Percentiles rank a stretch among this genome's conserved stretches.
Evolutionary conservation across 2,329 filamentous ascomycete species (phyloP).

Genomic region (Fusarium keratoplasticum): DNA sequence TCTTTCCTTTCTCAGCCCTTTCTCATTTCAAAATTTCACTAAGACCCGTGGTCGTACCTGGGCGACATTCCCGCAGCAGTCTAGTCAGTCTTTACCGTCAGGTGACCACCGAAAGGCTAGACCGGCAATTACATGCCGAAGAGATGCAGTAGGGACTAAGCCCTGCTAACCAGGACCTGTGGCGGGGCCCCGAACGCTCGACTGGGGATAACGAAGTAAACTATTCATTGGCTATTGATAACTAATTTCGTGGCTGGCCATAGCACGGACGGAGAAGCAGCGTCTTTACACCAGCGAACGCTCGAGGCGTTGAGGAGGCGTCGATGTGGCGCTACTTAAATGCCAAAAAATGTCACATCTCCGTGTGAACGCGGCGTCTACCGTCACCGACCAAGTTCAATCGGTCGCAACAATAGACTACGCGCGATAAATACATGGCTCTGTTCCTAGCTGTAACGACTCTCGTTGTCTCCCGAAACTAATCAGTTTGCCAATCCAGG

Average conservation of each 20-base stretch:
- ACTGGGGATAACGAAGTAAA: background rate
- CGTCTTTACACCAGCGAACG: background rate
- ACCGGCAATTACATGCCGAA: background rate
- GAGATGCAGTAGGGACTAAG: background rate
- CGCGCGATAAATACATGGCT: background rate
- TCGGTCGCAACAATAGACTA: too few species aligned
- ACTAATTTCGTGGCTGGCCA: background rate
- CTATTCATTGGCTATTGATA: background rate
- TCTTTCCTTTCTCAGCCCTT: too few species aligned
- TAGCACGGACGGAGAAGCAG: background rate
- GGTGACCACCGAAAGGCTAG: too few species aligned
- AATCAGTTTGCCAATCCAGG: background rate
- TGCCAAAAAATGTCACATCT: constrained; percentile 2
- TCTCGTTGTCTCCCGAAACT: background rate
- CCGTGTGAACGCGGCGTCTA: constrained; percentile 3
- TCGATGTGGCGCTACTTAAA: background rate
- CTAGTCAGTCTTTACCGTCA: too few species aligned
- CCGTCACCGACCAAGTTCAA: background rate
- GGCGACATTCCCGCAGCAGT: too few species aligned
- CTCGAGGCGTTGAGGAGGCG: background rate
- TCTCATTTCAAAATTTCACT: too few species aligned
- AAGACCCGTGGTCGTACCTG: too few species aligned
- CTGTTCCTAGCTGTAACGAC: background rate
- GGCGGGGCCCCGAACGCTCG: background rate
- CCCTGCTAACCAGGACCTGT: background rate